A percentile compares a stretch with the other conserved stretches of the same genome.
Evolutionary conservation across 768 basidiomycete species (phyloP).

Genomic region (Psilocybe azurescens): DNA sequence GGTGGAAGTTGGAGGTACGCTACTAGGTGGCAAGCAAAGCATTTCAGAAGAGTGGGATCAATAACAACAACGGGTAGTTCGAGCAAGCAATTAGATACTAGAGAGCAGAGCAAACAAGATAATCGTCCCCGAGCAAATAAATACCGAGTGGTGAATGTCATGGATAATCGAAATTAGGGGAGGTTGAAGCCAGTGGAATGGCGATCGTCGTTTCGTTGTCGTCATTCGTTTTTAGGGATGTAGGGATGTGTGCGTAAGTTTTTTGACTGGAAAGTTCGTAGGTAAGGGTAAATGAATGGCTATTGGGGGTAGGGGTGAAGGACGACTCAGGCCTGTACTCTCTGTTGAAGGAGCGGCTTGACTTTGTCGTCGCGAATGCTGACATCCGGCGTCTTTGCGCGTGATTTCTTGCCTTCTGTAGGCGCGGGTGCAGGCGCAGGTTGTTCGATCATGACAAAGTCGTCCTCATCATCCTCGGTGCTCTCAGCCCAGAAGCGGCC

Average conservation of each 20-base stretch:
- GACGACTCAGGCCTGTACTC: slow-evolving; percentile 21
- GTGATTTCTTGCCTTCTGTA: slow-evolving; percentile 32
- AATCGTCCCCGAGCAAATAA: slow-evolving; percentile 4
- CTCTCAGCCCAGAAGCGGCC: slow-evolving; percentile 87
- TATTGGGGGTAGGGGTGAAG: slow-evolving; percentile 13
- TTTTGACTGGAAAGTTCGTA: not conserved
- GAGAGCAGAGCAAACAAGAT: not conserved
- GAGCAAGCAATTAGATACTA: not conserved
- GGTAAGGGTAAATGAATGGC: slow-evolving; percentile 9
- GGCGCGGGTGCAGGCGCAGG: not conserved
- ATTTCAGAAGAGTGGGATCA: not conserved
- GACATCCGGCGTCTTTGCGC: slow-evolving; percentile 38
- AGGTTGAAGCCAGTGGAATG: not conserved
- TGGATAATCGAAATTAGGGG: not conserved
- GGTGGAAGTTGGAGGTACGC: too few relatives aligned
- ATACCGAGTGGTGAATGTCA: not conserved
- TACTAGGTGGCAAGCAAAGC: not conserved
- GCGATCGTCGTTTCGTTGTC: not conserved
- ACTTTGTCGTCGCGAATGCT: slow-evolving; percentile 32
- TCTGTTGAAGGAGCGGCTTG: slow-evolving; percentile 33
- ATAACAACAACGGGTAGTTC: not conserved
- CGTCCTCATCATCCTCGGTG: slow-evolving; percentile 62
- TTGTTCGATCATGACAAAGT: slow-evolving; percentile 32
- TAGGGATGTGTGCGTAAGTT: slow-evolving; percentile 3
- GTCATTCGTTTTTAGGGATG: too few relatives aligned